These are phyloP conservation scores for Abelmoschus esculentus DNA, from an alignment of 345 rosid genomes.

Conservation along the genomic window DNA sequence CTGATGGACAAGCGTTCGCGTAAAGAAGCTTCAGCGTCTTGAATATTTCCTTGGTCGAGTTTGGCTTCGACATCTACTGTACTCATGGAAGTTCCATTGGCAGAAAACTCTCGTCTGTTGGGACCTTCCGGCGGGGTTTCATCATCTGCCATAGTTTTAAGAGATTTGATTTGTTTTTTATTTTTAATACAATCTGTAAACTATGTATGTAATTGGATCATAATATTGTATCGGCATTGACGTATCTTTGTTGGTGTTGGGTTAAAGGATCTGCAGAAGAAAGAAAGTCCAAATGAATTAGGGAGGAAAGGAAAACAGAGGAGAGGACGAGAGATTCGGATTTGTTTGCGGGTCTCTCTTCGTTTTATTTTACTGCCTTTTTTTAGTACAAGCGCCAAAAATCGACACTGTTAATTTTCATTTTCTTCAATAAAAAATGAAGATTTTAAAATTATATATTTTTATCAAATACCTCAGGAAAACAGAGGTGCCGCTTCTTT, in stretches of 20 bases:
- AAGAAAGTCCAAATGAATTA: not conserved
- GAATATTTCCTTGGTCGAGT: slow-evolving; percentile 82
- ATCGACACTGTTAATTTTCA: not conserved
- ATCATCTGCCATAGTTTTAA: slow-evolving; percentile 9
- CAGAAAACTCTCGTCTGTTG: slow-evolving; percentile 45
- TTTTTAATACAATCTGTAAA: too few relatives aligned
- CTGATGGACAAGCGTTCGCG: slow-evolving; percentile 84
- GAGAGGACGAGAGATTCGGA: not conserved
- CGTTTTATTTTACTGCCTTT: not conserved
- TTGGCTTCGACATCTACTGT: slow-evolving; percentile 78
- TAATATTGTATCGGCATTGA: not conserved
- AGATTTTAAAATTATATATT: too few relatives aligned
- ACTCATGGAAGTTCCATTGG: slow-evolving; percentile 66
- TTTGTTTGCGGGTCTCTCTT: slow-evolving; percentile 5
- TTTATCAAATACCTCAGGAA: not conserved
- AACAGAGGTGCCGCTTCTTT: not conserved
- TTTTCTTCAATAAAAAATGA: too few relatives aligned
- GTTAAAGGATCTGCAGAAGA: not conserved
- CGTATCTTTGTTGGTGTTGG: not conserved
- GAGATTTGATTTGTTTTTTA: not conserved
- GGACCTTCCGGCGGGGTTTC: slow-evolving; percentile 21
- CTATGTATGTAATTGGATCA: not conserved
- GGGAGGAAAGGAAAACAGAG: not conserved
- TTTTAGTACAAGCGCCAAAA: not conserved
- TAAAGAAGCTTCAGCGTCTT: slow-evolving; percentile 86